Base-by-base conservation (phyloP, 2,329 filamentous ascomycete species). In the Trichoderma atrobrunneum region DNA sequence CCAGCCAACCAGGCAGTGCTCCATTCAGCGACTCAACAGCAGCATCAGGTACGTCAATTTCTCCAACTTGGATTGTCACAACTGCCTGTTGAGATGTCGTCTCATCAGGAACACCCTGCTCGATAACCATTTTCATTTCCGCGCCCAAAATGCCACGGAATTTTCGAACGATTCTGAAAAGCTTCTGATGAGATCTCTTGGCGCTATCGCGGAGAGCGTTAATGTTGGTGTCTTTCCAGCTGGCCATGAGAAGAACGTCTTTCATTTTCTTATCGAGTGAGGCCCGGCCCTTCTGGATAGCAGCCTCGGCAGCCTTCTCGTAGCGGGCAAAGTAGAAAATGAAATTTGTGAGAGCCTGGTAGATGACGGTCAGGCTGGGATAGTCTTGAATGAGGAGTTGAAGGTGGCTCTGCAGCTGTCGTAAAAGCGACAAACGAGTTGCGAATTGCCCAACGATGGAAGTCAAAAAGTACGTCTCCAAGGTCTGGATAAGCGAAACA, bases 191-290 rank as follows among this genome's bases (percentile, higher is more conserved):
- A 24, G 95, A 98, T 73, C 91, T 92, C 77, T 92, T 91, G 1
- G 96, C 94, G 80, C 95, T 98, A 78, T 98, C 94, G 75, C 91
- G 89, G 18, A 99, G 84, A 1, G 94, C 93, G 62, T 92, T 91
- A 74, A 99, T 97, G 78, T 98, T 99, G 26, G 93, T 97, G 76
- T 99, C 96, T 80, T 97, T 98, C 97, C 97, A 99, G 81, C 94
- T 98, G 8, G 95, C 94, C 76, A 99, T 85, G 67, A 97, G 89
- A 18, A 99, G 88, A n/a, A 98, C 91, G 76, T 98, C 93, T 79
- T 92, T 95, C 87, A 98, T 93, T 72, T 94, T 90, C 81, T 94
- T 97, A 80, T 98, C 95, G n/a, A 98, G 86, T 0, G 87, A 86
- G 7, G 86, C 84, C 70, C 94, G 89, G n/a, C 91, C 92, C 59